Conservation (phyloP, 169 alveolate genomes). For the Eimeria zaria region DNA sequence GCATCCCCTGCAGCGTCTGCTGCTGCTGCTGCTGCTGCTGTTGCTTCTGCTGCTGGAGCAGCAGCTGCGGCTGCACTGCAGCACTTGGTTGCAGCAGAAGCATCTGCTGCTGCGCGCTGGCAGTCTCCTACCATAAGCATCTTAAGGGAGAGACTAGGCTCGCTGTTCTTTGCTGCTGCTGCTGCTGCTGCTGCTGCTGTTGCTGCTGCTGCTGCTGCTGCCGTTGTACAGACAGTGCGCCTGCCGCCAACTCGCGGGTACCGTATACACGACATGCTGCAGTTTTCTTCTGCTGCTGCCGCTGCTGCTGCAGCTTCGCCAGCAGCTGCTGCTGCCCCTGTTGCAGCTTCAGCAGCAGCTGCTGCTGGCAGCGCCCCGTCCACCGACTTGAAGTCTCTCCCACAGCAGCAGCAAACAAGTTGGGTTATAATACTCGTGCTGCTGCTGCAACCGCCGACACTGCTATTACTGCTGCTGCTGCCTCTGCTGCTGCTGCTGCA, state of each 20-base stretch:
- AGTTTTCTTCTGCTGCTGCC: neutral
- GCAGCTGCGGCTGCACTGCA: neutral
- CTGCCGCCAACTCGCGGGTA: neutral
- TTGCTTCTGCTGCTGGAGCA: too few species aligned
- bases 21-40: constrained; percentile 20
- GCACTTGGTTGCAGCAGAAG: neutral
- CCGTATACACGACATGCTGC: constrained; percentile 21
- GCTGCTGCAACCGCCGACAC: neutral
- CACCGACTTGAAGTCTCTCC: neutral
- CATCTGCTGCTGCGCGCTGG: neutral
- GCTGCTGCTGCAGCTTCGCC: neutral
- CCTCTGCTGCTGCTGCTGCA: constrained; percentile 4
- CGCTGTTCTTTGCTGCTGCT: too few species aligned
- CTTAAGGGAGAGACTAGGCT: neutral
- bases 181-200: constrained; percentile 20
- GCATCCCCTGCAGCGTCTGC: neutral
- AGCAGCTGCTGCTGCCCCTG: neutral
- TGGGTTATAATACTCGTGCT: neutral
- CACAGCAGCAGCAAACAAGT: neutral
- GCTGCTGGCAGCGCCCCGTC: too few species aligned
- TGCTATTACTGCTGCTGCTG: neutral
- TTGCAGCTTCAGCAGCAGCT: neutral
- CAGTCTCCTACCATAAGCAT: neutral
- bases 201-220: too few species aligned
- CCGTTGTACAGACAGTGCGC: neutral